Percentiles rank a stretch among this genome's conserved stretches.
Conservation (phyloP, 345 rosid species). For the Cardamine resedifolia region DNA sequence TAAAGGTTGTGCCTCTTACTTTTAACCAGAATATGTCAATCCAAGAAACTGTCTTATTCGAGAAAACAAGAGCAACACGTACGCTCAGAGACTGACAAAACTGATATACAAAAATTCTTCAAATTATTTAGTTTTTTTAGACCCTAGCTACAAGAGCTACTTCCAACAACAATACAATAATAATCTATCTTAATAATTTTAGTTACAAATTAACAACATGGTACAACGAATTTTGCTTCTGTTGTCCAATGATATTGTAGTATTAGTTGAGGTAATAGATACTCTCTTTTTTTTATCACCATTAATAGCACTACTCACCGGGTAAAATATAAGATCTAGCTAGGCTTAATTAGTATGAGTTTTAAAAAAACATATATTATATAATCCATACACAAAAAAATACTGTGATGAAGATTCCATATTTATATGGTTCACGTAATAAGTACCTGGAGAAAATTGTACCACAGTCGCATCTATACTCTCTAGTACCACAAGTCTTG, state of each 20-base stretch:
- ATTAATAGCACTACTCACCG: neutral
- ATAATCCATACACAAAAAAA: neutral
- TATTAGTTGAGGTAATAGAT: neutral
- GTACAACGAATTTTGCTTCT: neutral
- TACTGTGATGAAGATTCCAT: neutral
- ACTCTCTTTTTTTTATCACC: neutral
- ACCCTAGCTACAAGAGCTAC: conserved; percentile 28
- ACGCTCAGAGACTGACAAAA: conserved; percentile 21
- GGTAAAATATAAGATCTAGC: neutral
- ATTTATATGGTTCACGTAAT: neutral
- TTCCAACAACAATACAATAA: conserved; percentile 9
- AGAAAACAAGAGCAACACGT: conserved; percentile 18
- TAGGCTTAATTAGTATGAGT: neutral
- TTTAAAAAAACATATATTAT: neutral
- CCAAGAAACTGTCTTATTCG: conserved; percentile 25
- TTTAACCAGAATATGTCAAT: conserved; percentile 20
- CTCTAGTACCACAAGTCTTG: conserved; percentile 95
- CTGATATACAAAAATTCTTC: neutral
- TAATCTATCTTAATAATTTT: neutral
- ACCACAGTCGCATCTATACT: conserved; percentile 95
- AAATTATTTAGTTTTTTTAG: neutral
- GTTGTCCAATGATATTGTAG: conserved; percentile 4
- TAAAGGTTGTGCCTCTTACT: neutral
- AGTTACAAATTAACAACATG: conserved; percentile 2
- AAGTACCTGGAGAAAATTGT: conserved; percentile 86